Evolutionary conservation across 2,329 filamentous ascomycete species (phyloP), one percentile per base, ranked within the genome.

Genomic region (Arthroderma sp.): DNA sequence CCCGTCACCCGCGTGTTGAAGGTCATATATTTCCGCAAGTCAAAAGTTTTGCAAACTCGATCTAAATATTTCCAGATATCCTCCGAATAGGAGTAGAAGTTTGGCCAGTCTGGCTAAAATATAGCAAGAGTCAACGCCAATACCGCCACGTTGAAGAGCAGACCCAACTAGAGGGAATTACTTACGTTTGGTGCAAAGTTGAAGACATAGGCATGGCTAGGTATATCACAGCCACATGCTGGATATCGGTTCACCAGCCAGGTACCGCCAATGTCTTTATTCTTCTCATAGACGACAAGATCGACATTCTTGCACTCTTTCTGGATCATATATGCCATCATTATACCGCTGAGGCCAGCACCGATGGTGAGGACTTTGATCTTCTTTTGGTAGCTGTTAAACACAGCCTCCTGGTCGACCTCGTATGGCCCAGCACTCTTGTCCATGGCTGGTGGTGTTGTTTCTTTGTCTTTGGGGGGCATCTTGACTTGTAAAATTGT

Each of bases 1-100:
- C 66, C 65, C 1, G 64, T 55, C 8, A 73, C 64, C 49, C 71
- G 61, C 6, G 66, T 69, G 45, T 69, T 66, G 58, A 74, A 73
- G 2, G 56, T 68, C 68, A 74, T 74, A 54, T 71, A 72, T 48
- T 73, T 72, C 37, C 66, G 61, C 3, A 74, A 58, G 37, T 64
- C 68, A 46, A 71, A 73, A 0, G 61, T 63, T 4, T 71, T 59
- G 50, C 66, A 69, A 10, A 74, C 67, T 49, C 68, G 69, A 45
- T 67, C 55, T 0, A 74, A 61, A 47, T 74, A 74, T 38, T 63
- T 61, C 55, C 65, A 66, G 44, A 72, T 71, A 42, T 72, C 69
- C 1, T 62, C 59, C 1, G 65, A 61, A 50, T 67, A 65, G 6
- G 64, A 67, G 52, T 68, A 70, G 59, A 67, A 68, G 4, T 63